Evolutionary conservation across 2,329 filamentous ascomycete species (phyloP), one percentile per base, ranked within the genome.

Genomic region (Fusarium sp.): DNA sequence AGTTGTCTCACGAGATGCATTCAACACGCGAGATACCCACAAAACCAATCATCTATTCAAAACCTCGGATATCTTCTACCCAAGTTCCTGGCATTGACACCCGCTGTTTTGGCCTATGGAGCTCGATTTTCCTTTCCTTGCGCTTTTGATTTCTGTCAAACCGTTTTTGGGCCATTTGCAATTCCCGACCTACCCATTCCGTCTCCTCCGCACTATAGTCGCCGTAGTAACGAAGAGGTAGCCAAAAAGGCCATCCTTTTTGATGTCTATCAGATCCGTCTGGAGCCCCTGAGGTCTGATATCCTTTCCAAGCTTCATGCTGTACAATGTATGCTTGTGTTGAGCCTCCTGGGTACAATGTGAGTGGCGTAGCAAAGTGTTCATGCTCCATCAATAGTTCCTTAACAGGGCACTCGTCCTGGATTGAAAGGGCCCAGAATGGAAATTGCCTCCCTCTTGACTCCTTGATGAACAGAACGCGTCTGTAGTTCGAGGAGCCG

Each of bases 111-210:
- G 6, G 9, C 39, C 18, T 25, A 11, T 35, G 6, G 7, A 19
- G 4, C 3, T 9, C 46, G 1, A 25, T 1, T 16, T 70, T 65
- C 8, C 6, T 18, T 9, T 29, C 9, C 23, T 55, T 69, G 1
- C 37, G 60, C 15, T 35, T 51, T 8, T 69, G 60, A 7, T 16
- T 69, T 6, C 60, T 21, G 14, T 60, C 55, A 35, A 61, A 70
- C 2, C 65, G 60, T 10, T 15, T 49, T 8, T 65, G 10, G 21
- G 27, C 41, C 0, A 57, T 10, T 16, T 35, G 21, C 4, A 49
- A 64, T 16, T 55, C 46, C 15, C 19, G 21, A n/a, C 46, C 10
- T 4, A 66, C 16, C 52, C 54, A 42, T 35, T 25, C 10, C 12
- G 5, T 6, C 25, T 18, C 25, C 10, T 14, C 11, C 21, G 9